These are phyloP conservation scores for Pestalotiopsis sp. DNA, from an alignment of 2,329 filamentous ascomycete species.

Conservation along the genomic window DNA sequence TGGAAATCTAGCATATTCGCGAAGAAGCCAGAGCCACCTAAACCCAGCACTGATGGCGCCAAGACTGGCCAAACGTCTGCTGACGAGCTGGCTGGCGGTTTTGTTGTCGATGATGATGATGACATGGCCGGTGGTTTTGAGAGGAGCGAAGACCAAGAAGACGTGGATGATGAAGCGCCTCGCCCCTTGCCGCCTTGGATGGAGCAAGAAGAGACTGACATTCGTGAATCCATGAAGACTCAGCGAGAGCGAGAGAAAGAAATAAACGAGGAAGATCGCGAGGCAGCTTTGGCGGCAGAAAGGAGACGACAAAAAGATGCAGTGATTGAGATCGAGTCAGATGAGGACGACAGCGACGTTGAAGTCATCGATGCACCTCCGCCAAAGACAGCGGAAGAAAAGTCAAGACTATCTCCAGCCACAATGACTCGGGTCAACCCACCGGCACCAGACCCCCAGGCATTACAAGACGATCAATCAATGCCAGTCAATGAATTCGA, in stretches of 20 bases:
- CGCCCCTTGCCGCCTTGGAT: constrained; percentile 80
- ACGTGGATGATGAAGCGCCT: constrained; percentile 40
- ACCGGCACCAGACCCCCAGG: constrained; percentile 16
- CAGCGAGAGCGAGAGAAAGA: constrained; percentile 59
- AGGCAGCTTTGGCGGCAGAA: constrained; percentile 59
- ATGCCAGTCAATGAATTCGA: constrained; percentile 4
- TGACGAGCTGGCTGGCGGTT: constrained; percentile 39
- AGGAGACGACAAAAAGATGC: constrained; percentile 46
- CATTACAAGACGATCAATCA: constrained; percentile 3
- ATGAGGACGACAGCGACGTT: constrained; percentile 60
- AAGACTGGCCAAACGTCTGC: constrained; percentile 9
- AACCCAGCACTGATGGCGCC: constrained; percentile 11
- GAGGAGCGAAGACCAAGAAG: constrained; percentile 25
- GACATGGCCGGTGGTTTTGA: constrained; percentile 68
- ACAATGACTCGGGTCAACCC: constrained; percentile 24
- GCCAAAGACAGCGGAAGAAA: constrained; percentile 31
- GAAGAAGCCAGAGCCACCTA: constrained; percentile 36
- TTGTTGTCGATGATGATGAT: constrained; percentile 50
- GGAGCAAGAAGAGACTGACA: constrained; percentile 60
- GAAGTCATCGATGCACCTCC: constrained; percentile 58
- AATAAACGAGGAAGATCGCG: constrained; percentile 67
- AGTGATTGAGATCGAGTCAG: constrained; percentile 66
- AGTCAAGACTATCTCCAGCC: constrained; percentile 21
- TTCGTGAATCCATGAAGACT: constrained; percentile 64
- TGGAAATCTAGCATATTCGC: constrained; percentile 65